Conservation (phyloP, 306 rosid species). For the Aeschynomene evenia region DNA sequence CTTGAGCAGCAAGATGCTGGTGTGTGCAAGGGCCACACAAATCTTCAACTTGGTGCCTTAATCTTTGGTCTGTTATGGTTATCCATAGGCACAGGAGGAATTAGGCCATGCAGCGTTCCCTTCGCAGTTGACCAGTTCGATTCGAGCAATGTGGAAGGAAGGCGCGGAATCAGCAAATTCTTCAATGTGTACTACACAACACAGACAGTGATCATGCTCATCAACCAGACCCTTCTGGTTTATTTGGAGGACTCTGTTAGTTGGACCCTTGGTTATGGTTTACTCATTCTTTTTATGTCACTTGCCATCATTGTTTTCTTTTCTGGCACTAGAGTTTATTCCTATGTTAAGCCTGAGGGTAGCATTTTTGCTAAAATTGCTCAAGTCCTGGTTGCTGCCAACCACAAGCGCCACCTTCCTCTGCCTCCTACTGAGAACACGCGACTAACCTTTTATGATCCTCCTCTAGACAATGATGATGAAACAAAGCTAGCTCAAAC, state of each 20-base stretch:
- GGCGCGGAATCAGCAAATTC: constrained; percentile 46
- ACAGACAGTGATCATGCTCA: constrained; percentile 35
- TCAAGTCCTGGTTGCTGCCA: constrained; percentile 54
- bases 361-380: constrained; percentile 41
- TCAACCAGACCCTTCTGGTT: constrained; percentile 47
- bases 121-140: constrained; percentile 56
- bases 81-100: constrained; percentile 36
- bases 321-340: constrained; percentile 46
- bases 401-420: constrained; percentile 44
- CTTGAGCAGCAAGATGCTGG: not conserved
- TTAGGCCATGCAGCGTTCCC: constrained; percentile 41
- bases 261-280: constrained; percentile 66
- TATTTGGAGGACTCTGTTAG: constrained; percentile 58
- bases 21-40: constrained; percentile 34
- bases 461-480: constrained; percentile 27
- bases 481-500: constrained; percentile 47
- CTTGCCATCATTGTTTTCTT: constrained; percentile 45
- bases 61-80: constrained; percentile 38
- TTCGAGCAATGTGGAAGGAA: constrained; percentile 46
- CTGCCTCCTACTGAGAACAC: constrained; percentile 16
- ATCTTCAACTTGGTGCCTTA: constrained; percentile 37
- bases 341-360: constrained; percentile 43
- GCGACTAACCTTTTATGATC: constrained; percentile 37
- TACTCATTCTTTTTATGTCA: constrained; percentile 45
- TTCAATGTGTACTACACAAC: constrained; percentile 52